Evolutionary conservation across 2,329 filamentous ascomycete species (phyloP).

Genomic region (Stenocarpella maydis): DNA sequence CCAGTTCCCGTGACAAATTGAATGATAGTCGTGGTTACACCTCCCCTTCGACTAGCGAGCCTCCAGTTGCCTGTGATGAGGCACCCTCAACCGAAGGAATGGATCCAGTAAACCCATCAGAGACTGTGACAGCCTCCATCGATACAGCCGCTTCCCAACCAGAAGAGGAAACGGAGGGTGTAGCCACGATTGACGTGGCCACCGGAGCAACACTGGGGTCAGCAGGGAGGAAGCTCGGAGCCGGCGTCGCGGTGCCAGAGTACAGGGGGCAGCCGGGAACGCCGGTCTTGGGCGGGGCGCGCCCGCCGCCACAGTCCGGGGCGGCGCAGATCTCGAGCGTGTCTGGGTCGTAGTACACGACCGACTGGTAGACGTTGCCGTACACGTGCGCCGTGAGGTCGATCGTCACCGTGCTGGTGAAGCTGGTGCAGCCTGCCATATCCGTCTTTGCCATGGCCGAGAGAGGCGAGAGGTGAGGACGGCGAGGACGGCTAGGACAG

Average conservation of each 20-base stretch:
- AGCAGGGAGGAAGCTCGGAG: constrained; percentile 54
- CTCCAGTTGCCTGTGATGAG: no score
- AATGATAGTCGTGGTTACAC: no score
- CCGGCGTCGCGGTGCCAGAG: constrained; percentile 62
- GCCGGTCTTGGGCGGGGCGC: constrained; percentile 69
- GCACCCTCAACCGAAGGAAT: no score
- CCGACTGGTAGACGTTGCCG: constrained; percentile 51
- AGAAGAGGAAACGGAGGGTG: background rate
- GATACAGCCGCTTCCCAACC: background rate
- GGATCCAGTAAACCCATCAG: no score
- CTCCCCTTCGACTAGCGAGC: no score
- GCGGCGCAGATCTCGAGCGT: constrained; percentile 70
- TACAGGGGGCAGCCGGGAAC: constrained; percentile 68
- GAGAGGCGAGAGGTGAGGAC: constrained; percentile 34
- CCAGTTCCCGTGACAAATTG: background rate
- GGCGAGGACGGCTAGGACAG: constrained; percentile 15
- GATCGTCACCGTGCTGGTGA: constrained; percentile 38
- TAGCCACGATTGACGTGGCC: background rate
- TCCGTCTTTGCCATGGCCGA: constrained; percentile 52
- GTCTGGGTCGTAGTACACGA: constrained; percentile 68
- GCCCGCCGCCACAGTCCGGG: constrained; percentile 73
- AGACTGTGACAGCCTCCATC: no score
- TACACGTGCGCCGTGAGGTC: constrained; percentile 9
- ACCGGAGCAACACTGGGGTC: constrained; percentile 17
- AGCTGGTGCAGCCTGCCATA: constrained; percentile 54